Conservation (phyloP, 257 asterid genomes). For the Fraxinus quadrangulata region DNA sequence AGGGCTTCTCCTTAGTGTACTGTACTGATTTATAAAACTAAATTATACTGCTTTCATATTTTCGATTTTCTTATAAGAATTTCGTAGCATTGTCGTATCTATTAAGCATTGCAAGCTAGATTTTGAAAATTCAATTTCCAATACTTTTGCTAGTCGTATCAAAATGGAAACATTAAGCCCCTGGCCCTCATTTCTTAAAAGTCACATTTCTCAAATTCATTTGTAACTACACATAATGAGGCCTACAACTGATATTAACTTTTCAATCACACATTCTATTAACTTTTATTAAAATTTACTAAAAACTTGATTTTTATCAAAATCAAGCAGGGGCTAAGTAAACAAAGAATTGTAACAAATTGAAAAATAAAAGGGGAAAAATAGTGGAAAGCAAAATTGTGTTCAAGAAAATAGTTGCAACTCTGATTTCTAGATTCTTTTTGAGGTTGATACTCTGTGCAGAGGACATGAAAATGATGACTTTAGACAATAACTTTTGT, state of each 20-base stretch:
- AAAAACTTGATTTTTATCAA: too few relatives aligned
- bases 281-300: too few relatives aligned
- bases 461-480: not conserved
- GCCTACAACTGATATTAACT: too few relatives aligned
- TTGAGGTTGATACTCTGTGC: not conserved
- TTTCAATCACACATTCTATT: too few relatives aligned
- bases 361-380: not conserved
- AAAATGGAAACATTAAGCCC: not conserved
- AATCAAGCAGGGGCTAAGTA: too few relatives aligned
- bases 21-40: not conserved
- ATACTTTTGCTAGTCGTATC: not conserved
- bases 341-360: not conserved
- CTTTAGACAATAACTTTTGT: not conserved
- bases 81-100: not conserved
- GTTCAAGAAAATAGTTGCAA: not conserved
- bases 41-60: not conserved
- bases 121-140: not conserved
- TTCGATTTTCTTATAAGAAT: not conserved
- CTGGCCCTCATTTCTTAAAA: too few relatives aligned
- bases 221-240: too few relatives aligned
- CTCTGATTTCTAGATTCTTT: not conserved
- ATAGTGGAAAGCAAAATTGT: not conserved
- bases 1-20: not conserved
- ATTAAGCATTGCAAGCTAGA: not conserved
- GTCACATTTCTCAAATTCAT: too few relatives aligned